These are phyloP conservation scores for Bryopsis sp. DNA, from an alignment of 139 green algal species.

Conservation along the genomic window DNA sequence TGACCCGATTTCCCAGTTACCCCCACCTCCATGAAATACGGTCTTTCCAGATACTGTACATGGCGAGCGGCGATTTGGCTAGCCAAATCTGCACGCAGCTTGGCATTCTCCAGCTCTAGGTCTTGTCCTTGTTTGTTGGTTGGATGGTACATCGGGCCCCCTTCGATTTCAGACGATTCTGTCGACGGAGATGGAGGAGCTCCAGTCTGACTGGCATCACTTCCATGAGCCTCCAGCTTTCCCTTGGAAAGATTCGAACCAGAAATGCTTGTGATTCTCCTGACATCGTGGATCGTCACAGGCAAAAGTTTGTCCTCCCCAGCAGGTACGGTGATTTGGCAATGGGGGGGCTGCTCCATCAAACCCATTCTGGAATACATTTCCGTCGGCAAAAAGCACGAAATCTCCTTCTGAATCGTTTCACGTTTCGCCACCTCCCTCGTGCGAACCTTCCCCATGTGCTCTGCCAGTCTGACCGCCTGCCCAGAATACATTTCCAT, in stretches of 20 bases:
- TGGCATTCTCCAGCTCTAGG: neutral
- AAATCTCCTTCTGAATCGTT: constrained; percentile 43
- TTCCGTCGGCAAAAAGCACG: constrained; percentile 41
- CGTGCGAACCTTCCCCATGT: constrained; percentile 49
- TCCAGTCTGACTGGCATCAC: neutral
- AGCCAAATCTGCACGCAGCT: neutral
- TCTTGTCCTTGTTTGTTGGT: neutral
- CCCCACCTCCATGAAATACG: neutral
- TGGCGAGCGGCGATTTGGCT: neutral
- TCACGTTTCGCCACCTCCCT: constrained; percentile 57
- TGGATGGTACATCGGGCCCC: neutral
- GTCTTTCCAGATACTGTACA: no score
- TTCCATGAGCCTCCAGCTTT: neutral
- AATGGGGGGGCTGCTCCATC: constrained; percentile 44
- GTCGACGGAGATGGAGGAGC: neutral
- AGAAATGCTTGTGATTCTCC: no score
- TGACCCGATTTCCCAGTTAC: neutral
- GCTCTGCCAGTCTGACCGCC: constrained; percentile 61
- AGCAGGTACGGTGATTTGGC: constrained; percentile 49
- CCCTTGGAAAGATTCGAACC: neutral
- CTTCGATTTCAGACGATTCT: neutral
- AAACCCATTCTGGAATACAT: constrained; percentile 61
- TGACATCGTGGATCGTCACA: constrained; percentile 42
- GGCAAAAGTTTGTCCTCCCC: constrained; percentile 27
- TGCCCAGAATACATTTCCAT: constrained; percentile 39